Percentiles rank a stretch among this genome's conserved stretches.
These are phyloP conservation scores for Cladosporium sp. DNA, from an alignment of 2,329 filamentous ascomycete genomes.

Conservation along the genomic window DNA sequence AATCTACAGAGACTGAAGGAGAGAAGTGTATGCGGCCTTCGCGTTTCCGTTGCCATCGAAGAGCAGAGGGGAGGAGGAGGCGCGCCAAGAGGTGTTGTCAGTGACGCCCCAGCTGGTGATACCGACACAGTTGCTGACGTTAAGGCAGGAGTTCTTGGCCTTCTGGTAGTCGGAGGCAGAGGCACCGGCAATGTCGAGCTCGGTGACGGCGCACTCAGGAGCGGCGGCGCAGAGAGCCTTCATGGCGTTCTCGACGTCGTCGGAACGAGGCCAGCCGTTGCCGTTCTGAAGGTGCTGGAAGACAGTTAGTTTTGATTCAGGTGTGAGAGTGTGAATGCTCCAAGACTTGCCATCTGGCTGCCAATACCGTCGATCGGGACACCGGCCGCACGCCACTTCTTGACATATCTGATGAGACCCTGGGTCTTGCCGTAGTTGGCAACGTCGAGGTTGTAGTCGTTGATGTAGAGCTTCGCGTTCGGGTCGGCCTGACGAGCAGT, in stretches of 20 bases:
- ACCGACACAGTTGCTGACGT: constrained; percentile 55
- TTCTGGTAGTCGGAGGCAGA: constrained; percentile 53
- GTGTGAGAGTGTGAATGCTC: background rate
- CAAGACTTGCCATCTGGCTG: constrained; percentile 36
- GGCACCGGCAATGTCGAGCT: constrained; percentile 60
- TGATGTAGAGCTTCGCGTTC: constrained; percentile 65
- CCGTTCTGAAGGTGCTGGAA: constrained; percentile 46
- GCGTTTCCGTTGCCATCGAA: constrained; percentile 37
- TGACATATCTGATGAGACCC: constrained; percentile 53
- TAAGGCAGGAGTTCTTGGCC: constrained; percentile 50
- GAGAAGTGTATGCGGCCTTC: constrained; percentile 36
- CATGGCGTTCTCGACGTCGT: constrained; percentile 44
- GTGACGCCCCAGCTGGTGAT: constrained; percentile 41
- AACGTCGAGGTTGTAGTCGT: constrained; percentile 60
- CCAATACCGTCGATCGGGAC: constrained; percentile 61
- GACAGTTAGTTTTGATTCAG: background rate
- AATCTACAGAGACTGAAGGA: constrained; percentile 15
- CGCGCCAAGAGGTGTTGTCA: constrained; percentile 31
- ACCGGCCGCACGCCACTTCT: constrained; percentile 56
- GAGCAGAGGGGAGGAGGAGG: constrained; percentile 32
- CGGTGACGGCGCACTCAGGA: constrained; percentile 57
- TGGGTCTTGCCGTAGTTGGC: constrained; percentile 53
- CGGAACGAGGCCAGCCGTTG: constrained; percentile 30
- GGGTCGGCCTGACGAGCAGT: constrained; percentile 63
- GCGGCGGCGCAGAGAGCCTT: constrained; percentile 47